Evolutionary conservation across 805 yeast species (phyloP).

Genomic region (Pichia manshurica): DNA sequence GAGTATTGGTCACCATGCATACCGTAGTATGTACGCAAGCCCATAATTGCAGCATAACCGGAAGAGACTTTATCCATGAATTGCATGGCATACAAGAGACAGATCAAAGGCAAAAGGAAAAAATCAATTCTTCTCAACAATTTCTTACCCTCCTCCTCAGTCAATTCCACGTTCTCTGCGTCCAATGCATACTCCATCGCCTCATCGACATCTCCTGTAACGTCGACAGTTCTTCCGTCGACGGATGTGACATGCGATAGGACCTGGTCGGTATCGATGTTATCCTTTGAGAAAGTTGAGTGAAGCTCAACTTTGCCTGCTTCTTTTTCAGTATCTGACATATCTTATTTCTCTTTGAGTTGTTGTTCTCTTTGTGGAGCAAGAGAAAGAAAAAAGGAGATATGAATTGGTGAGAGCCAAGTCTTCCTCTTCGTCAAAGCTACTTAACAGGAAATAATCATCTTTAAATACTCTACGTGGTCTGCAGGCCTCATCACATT

Average conservation of each 20-base stretch:
- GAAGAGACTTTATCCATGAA: conserved; percentile 56
- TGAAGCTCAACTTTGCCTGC: conserved; percentile 5
- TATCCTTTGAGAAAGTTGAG: conserved; percentile 14
- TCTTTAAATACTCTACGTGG: too few relatives aligned
- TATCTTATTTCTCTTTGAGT: background rate
- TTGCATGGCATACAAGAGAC: conserved; percentile 44
- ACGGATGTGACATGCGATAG: conserved; percentile 8
- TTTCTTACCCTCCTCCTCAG: conserved; percentile 8
- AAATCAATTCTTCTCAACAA: conserved; percentile 40
- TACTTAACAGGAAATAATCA: too few relatives aligned
- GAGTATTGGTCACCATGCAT: conserved; percentile 39
- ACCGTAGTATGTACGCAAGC: conserved; percentile 42
- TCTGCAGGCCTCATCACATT: too few relatives aligned
- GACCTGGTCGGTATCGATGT: conserved; percentile 8
- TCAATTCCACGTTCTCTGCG: conserved; percentile 7
- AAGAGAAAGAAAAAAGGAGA: too few relatives aligned
- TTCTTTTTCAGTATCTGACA: conserved; percentile 11
- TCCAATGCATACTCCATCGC: conserved; percentile 13
- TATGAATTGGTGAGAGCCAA: too few relatives aligned
- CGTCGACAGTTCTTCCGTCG: conserved; percentile 9
- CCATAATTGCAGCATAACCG: conserved; percentile 53
- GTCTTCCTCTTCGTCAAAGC: too few relatives aligned
- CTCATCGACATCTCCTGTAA: conserved; percentile 15
- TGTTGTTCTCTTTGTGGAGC: too few relatives aligned
- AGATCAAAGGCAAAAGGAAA: conserved; percentile 45